phyloP scores from a whole-genome alignment of 768 basidiomycete genomes.

The Mrakia hoshinonis region DNA sequence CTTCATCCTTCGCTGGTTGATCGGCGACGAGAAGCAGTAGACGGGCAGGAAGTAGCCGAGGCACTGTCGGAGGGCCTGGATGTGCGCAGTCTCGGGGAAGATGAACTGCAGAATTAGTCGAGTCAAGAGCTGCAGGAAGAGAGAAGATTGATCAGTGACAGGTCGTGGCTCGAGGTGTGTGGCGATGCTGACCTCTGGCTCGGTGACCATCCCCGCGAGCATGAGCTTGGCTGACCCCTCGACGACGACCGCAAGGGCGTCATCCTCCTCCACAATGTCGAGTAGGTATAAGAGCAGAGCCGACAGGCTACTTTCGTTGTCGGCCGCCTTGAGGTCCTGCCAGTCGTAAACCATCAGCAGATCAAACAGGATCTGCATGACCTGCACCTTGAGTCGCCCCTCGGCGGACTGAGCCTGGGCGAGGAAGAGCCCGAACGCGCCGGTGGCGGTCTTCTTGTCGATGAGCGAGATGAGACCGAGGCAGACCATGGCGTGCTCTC shows the following conservation, averaged over 20 bases:
- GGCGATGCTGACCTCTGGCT: constrained; percentile 54
- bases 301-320: neutral
- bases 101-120: constrained; percentile 57
- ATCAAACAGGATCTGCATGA: constrained; percentile 78
- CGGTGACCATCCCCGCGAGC: constrained; percentile 63
- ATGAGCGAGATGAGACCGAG: constrained; percentile 81
- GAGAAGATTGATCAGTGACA: neutral
- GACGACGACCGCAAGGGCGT: constrained; percentile 62
- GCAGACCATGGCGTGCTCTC: constrained; percentile 70
- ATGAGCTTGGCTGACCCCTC: constrained; percentile 80
- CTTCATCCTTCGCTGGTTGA: constrained; percentile 66
- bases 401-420: constrained; percentile 61
- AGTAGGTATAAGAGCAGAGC: neutral
- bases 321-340: constrained; percentile 34
- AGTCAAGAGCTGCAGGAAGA: constrained; percentile 45
- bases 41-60: constrained; percentile 76
- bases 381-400: constrained; percentile 56
- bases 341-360: constrained; percentile 73
- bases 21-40: constrained; percentile 69
- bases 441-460: constrained; percentile 38
- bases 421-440: constrained; percentile 51
- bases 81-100: constrained; percentile 68
- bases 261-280: constrained; percentile 46
- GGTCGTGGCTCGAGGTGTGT: neutral
- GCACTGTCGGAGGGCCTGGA: constrained; percentile 76